These are phyloP conservation scores for Aspergillus carlsbadensis DNA, from an alignment of 495 filamentous ascomycete species.

Conservation along the genomic window DNA sequence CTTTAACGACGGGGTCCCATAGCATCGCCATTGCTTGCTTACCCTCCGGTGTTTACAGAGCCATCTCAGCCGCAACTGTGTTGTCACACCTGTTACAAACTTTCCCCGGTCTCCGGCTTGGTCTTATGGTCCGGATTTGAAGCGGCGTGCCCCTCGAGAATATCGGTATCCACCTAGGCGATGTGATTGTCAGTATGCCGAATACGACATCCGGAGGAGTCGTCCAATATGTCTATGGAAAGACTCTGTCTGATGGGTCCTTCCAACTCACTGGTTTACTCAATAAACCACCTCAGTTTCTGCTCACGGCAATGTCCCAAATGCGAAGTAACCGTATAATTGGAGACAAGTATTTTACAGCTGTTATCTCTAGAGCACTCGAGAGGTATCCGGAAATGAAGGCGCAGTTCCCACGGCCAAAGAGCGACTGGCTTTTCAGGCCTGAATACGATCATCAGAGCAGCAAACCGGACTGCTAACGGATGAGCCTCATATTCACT, in stretches of 20 bases:
- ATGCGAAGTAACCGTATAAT: constrained; percentile 18
- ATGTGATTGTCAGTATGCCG: constrained; percentile 37
- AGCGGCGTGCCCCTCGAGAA: constrained; percentile 27
- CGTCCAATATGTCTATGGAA: constrained; percentile 41
- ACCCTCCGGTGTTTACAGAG: constrained; percentile 26
- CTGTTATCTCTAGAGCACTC: constrained; percentile 18
- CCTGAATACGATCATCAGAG: constrained; percentile 25
- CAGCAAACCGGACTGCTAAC: constrained; percentile 14
- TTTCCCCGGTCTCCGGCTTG: constrained; percentile 25
- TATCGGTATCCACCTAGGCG: constrained; percentile 33
- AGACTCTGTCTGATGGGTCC: constrained; percentile 12
- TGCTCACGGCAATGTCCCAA: constrained; percentile 29
- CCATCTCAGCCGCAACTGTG: constrained; percentile 25
- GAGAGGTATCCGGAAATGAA: constrained; percentile 18
- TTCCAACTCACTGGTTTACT: too few relatives aligned
- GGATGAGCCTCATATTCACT: constrained; percentile 16
- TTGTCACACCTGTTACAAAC: constrained; percentile 22
- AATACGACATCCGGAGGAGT: constrained; percentile 22
- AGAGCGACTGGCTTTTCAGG: constrained; percentile 30
- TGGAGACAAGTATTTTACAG: constrained; percentile 11
- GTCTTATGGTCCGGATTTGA: constrained; percentile 38
- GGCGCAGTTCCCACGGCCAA: constrained; percentile 17
- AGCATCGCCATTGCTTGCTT: constrained; percentile 36
- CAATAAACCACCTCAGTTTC: constrained; percentile 20
- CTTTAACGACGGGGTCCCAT: constrained; percentile 29